These are phyloP conservation scores for Spirogloea muscicola DNA, from an alignment of 139 green algal species.

Conservation along the genomic window DNA sequence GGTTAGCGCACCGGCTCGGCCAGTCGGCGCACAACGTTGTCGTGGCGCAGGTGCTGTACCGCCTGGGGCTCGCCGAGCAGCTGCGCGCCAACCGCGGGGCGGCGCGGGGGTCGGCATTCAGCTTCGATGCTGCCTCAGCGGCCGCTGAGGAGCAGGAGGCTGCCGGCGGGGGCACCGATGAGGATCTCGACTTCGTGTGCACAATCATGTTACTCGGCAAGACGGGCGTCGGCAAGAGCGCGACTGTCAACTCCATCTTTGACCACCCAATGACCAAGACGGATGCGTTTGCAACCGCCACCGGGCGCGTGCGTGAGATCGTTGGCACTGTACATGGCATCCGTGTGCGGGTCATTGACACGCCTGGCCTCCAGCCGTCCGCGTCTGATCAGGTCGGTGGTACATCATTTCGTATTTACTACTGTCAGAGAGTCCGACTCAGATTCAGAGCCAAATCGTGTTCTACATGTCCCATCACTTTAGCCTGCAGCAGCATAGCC, in stretches of 20 bases:
- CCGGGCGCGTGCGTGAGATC: constrained; percentile 53
- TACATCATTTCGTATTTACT: no score
- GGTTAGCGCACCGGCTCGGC: constrained; percentile 57
- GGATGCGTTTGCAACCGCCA: constrained; percentile 45
- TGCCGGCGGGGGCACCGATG: constrained; percentile 23
- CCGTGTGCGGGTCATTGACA: constrained; percentile 73
- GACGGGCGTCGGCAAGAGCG: constrained; percentile 66
- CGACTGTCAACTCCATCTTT: constrained; percentile 67
- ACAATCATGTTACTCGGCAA: constrained; percentile 75
- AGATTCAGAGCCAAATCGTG: no score
- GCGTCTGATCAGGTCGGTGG: constrained; percentile 38
- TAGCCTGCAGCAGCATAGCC: no score
- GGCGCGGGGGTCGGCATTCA: constrained; percentile 16
- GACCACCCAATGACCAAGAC: constrained; percentile 1
- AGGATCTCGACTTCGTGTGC: constrained; percentile 54
- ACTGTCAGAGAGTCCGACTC: no score
- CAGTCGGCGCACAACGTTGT: constrained; percentile 48
- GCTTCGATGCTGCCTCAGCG: constrained; percentile 33
- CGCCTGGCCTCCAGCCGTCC: constrained; percentile 64
- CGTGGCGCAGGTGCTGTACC: constrained; percentile 65
- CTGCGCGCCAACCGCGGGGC: constrained; percentile 42
- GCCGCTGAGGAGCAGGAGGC: constrained; percentile 44
- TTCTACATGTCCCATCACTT: no score
- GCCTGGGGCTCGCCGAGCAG: constrained; percentile 74
- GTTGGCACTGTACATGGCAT: constrained; percentile 60